Percentiles rank a stretch among this genome's conserved stretches.
phyloP scores from a whole-genome alignment of 2,329 filamentous ascomycete species.

The Aciculosporium take region DNA sequence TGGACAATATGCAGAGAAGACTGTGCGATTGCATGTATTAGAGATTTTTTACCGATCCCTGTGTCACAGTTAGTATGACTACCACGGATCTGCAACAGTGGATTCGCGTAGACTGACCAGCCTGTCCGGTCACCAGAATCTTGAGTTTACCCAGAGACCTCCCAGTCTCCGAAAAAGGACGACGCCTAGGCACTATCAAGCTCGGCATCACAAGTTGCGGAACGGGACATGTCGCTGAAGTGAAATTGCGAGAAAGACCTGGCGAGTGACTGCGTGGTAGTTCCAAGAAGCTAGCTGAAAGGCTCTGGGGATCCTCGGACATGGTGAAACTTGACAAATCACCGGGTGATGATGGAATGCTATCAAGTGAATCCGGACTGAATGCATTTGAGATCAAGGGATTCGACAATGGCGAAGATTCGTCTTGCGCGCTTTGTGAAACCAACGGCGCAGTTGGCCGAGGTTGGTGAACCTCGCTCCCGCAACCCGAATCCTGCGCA shows the following conservation, averaged over 20 bases:
- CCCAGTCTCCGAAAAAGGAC: slow-evolving; percentile 80
- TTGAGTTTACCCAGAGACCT: slow-evolving; percentile 76
- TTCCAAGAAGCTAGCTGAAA: slow-evolving; percentile 10
- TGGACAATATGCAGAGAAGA: slow-evolving; percentile 86
- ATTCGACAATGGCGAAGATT: slow-evolving; percentile 14
- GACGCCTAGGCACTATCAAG: slow-evolving; percentile 73
- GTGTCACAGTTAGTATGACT: slow-evolving; percentile 1
- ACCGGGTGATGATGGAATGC: slow-evolving; percentile 36
- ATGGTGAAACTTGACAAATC: slow-evolving; percentile 34
- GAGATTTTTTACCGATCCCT: slow-evolving; percentile 79
- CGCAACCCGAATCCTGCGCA: not conserved
- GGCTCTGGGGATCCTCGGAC: slow-evolving; percentile 17
- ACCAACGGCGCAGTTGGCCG: slow-evolving; percentile 1
- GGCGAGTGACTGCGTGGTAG: slow-evolving; percentile 9
- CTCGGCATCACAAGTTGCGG: slow-evolving; percentile 97
- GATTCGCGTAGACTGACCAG: slow-evolving; percentile 35
- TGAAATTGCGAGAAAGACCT: slow-evolving; percentile 9
- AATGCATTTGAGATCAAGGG: slow-evolving; percentile 15
- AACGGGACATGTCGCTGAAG: slow-evolving; percentile 15
- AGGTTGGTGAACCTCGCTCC: not conserved
- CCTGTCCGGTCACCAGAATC: slow-evolving; percentile 69
- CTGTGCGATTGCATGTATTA: slow-evolving; percentile 80
- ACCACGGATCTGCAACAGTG: not conserved
- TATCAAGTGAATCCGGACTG: slow-evolving; percentile 22
- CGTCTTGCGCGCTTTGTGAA: slow-evolving; percentile 8